These are phyloP conservation scores for Jatropha curcas DNA, from an alignment of 345 rosid genomes.

Conservation along the genomic window DNA sequence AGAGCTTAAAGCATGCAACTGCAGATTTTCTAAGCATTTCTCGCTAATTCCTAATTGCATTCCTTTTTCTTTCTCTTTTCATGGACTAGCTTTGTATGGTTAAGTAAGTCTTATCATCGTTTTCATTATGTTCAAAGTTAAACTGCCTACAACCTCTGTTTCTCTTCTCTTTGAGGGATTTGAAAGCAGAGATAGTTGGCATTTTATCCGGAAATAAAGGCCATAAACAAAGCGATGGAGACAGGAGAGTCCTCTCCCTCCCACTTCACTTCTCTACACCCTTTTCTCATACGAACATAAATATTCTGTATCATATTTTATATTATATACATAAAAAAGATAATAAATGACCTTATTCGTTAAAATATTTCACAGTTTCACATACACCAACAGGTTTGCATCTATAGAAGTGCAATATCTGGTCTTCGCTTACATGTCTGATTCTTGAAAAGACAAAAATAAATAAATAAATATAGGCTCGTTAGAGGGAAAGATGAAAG, in stretches of 20 bases:
- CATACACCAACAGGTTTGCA: background rate
- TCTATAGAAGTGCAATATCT: background rate
- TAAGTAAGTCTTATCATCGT: conserved; percentile 13
- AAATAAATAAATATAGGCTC: background rate
- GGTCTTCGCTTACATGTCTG: background rate
- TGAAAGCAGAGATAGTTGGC: conserved; percentile 58
- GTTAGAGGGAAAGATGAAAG: background rate
- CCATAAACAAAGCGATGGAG: conserved; percentile 25
- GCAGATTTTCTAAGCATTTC: conserved; percentile 36
- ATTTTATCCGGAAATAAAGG: conserved; percentile 43
- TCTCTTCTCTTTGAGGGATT: conserved; percentile 25
- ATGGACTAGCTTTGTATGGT: conserved; percentile 28
- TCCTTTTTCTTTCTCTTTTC: background rate
- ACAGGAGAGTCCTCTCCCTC: conserved; percentile 23
- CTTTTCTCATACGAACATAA: background rate
- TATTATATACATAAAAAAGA: background rate
- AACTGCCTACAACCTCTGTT: conserved; percentile 65
- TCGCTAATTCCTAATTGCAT: conserved; percentile 28
- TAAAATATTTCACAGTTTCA: background rate
- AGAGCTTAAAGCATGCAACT: conserved; percentile 25
- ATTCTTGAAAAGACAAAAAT: too few species aligned
- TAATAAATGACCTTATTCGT: background rate
- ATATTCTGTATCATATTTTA: conserved; percentile 10
- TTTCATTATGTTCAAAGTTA: conserved; percentile 28
- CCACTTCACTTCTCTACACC: background rate